A percentile compares a stretch with the other conserved stretches of the same genome.
Conservation (phyloP, 1,139 yeast genomes). For the Geotrichum restrictum region DNA sequence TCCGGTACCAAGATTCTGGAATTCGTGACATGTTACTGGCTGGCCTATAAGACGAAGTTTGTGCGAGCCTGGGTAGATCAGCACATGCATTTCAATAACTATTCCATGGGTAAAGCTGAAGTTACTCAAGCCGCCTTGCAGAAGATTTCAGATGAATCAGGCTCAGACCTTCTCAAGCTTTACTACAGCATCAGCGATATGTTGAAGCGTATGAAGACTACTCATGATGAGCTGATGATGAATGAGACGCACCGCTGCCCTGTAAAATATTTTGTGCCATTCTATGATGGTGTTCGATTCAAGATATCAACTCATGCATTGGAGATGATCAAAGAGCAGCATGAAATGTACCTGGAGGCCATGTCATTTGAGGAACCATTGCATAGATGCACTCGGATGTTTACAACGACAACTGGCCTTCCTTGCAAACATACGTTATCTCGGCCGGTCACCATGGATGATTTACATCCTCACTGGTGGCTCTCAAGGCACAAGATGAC, state of each 20-base stretch:
- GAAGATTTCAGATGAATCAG: conserved; percentile 12
- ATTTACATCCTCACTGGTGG: conserved; percentile 23
- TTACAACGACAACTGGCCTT: conserved; percentile 21
- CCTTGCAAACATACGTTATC: conserved; percentile 22
- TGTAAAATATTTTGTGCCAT: conserved; percentile 21
- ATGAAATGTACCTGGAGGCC: conserved; percentile 21
- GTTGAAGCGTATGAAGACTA: conserved; percentile 12
- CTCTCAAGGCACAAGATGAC: conserved; percentile 12
- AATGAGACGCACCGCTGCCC: conserved; percentile 18
- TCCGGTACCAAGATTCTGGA: conserved; percentile 15
- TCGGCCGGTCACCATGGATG: conserved; percentile 21
- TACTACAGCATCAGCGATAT: conserved; percentile 13
- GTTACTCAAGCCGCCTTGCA: conserved; percentile 19
- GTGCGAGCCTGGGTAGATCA: conserved; percentile 23
- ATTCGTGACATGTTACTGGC: conserved; percentile 19
- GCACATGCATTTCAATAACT: conserved; percentile 22
- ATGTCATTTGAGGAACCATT: conserved; percentile 13
- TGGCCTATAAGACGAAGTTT: conserved; percentile 20
- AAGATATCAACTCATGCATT: conserved; percentile 20
- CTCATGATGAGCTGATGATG: conserved; percentile 14
- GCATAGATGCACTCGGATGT: conserved; percentile 21
- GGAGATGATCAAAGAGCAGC: conserved; percentile 22
- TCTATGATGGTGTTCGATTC: conserved; percentile 22
- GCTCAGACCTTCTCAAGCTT: conserved; percentile 19
- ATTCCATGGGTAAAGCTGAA: conserved; percentile 21